Percentiles rank a stretch among this genome's conserved stretches.
phyloP scores from a whole-genome alignment of 352 stramenopile genomes.

The Phytophthora europaea region DNA sequence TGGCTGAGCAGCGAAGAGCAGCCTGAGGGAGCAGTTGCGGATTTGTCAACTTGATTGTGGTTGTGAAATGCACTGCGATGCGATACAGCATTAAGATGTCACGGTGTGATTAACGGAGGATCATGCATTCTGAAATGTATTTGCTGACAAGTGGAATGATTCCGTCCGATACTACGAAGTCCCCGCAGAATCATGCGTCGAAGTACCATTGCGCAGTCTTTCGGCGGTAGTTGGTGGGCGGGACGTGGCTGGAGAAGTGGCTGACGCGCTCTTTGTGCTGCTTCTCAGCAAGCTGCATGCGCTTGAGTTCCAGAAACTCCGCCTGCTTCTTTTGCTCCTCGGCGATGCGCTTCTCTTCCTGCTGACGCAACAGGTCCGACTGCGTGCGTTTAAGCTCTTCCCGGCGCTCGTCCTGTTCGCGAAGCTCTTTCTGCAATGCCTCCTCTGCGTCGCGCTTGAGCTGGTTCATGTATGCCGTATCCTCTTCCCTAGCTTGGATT shows the following conservation, averaged over 20 bases:
- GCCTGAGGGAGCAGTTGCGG: slow-evolving; percentile 17
- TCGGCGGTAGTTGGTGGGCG: slow-evolving; percentile 67
- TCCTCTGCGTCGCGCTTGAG: slow-evolving; percentile 78
- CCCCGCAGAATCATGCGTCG: slow-evolving; percentile 53
- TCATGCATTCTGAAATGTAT: slow-evolving; percentile 36
- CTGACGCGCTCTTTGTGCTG: slow-evolving; percentile 77
- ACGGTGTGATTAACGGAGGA: slow-evolving; percentile 5
- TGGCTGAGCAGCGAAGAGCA: slow-evolving; percentile 50
- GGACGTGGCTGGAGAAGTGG: slow-evolving; percentile 59
- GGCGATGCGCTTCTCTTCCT: slow-evolving; percentile 56
- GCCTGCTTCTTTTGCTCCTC: slow-evolving; percentile 73
- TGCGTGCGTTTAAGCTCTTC: slow-evolving; percentile 77
- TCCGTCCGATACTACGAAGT: slow-evolving; percentile 16
- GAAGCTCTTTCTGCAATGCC: slow-evolving; percentile 79
- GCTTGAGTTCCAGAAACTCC: slow-evolving; percentile 83
- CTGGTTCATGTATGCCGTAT: slow-evolving; percentile 70
- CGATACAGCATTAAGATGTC: not conserved
- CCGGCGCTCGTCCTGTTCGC: slow-evolving; percentile 76
- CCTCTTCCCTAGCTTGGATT: slow-evolving; percentile 51
- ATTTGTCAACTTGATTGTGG: slow-evolving; percentile 28
- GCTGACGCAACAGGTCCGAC: slow-evolving; percentile 66
- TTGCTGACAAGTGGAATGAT: slow-evolving; percentile 26
- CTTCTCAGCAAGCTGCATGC: slow-evolving; percentile 81
- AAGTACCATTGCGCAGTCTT: slow-evolving; percentile 90
- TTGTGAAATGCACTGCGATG: not conserved